phyloP scores from a whole-genome alignment of 768 basidiomycete genomes.

The Collybia nuda region DNA sequence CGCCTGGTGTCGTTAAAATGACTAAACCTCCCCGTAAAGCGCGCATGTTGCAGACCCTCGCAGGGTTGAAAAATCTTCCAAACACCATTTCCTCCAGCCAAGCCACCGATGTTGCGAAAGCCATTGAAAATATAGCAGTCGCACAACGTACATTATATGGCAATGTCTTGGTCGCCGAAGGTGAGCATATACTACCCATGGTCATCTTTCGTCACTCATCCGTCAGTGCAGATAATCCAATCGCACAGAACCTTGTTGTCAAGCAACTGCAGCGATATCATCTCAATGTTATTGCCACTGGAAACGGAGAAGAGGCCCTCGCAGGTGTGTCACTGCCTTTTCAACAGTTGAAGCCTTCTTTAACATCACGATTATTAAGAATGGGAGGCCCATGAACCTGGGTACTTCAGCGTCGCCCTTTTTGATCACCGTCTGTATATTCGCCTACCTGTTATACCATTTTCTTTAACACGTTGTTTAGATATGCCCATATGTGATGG shows the following conservation, averaged over 20 bases:
- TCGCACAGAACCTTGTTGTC: slow-evolving; percentile 65
- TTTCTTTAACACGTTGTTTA: slow-evolving; percentile 18
- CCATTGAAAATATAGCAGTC: slow-evolving; percentile 44
- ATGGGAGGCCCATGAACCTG: slow-evolving; percentile 68
- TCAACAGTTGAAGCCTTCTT: background rate
- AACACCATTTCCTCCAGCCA: slow-evolving; percentile 38
- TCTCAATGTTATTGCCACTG: slow-evolving; percentile 59
- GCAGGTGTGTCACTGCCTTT: slow-evolving; percentile 31
- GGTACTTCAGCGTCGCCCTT: slow-evolving; percentile 67
- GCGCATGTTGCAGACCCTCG: slow-evolving; percentile 61
- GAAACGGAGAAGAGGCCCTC: slow-evolving; percentile 69
- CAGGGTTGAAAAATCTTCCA: slow-evolving; percentile 54
- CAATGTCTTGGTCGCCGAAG: slow-evolving; percentile 73
- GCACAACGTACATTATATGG: slow-evolving; percentile 59
- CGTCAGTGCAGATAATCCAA: slow-evolving; percentile 55
- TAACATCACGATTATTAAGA: slow-evolving; percentile 30
- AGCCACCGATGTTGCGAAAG: slow-evolving; percentile 35
- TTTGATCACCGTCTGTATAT: slow-evolving; percentile 65
- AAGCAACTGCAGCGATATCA: slow-evolving; percentile 66
- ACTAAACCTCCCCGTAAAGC: slow-evolving; percentile 69
- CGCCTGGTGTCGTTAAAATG: slow-evolving; percentile 61
- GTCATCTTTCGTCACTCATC: background rate
- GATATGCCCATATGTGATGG: slow-evolving; percentile 83
- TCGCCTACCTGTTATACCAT: background rate
- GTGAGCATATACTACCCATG: slow-evolving; percentile 25